Percentiles rank a stretch among this genome's conserved stretches.
These are phyloP conservation scores for Rosa multiflora DNA, from an alignment of 306 rosid genomes.

Conservation along the genomic window DNA sequence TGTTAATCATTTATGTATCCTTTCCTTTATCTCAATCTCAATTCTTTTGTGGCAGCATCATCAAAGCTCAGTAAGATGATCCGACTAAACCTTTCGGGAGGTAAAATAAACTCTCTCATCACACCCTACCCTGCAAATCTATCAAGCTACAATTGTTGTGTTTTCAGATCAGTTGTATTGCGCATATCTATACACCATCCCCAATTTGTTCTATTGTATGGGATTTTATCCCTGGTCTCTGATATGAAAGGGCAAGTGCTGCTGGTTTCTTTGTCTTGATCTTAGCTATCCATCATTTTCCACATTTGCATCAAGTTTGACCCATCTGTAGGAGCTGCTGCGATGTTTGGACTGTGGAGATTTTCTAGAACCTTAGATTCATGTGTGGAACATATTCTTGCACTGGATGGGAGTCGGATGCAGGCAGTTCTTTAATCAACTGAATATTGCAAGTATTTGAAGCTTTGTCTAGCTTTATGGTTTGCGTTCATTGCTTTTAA, in stretches of 20 bases:
- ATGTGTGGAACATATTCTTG: slow-evolving; percentile 54
- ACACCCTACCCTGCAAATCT: background rate
- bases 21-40: slow-evolving; percentile 22
- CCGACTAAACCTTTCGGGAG: slow-evolving; percentile 44
- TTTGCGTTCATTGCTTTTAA: no score
- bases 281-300: background rate
- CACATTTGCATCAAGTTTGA: slow-evolving; percentile 19
- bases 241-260: background rate
- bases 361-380: slow-evolving; percentile 43
- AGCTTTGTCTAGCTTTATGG: no score
- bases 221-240: background rate
- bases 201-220: background rate
- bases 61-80: slow-evolving; percentile 39
- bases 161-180: background rate
- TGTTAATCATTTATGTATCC: background rate
- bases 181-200: background rate
- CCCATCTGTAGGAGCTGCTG: slow-evolving; percentile 58
- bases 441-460: no score
- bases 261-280: slow-evolving; percentile 2
- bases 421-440: no score
- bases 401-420: slow-evolving; percentile 62
- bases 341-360: slow-evolving; percentile 46
- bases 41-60: slow-evolving; percentile 54
- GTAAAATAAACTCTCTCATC: slow-evolving; percentile 29
- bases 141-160: background rate